Percentiles rank a stretch among this genome's conserved stretches.
Evolutionary conservation across 768 basidiomycete species (phyloP).

Genomic region (Lentinula detonsa): DNA sequence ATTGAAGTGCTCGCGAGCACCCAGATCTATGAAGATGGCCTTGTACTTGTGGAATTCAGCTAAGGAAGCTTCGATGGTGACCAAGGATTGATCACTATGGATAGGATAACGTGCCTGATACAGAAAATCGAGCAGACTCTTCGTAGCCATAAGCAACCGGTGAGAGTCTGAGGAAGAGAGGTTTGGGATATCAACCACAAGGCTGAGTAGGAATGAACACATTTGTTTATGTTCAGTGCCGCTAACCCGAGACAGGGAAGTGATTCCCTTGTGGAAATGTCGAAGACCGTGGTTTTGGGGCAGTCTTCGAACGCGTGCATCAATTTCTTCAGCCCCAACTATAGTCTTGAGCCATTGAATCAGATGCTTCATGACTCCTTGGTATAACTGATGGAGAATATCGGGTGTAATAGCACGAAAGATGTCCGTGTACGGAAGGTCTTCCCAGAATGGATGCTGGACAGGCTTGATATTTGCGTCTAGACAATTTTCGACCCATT

Average conservation of each 20-base stretch:
- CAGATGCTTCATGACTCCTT: no score
- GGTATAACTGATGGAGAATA: no score
- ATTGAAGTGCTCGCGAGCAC: constrained; percentile 19
- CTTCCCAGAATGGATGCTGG: no score
- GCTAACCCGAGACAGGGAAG: constrained; percentile 16
- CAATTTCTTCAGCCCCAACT: no score
- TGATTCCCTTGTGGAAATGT: constrained; percentile 22
- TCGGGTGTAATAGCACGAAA: no score
- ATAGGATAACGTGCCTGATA: constrained; percentile 13
- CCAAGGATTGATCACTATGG: constrained; percentile 13
- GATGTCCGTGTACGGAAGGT: no score
- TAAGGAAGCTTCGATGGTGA: constrained; percentile 14
- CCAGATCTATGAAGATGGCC: constrained; percentile 19
- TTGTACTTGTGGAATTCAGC: constrained; percentile 26
- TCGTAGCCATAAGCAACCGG: no score
- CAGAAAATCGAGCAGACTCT: constrained; percentile 22
- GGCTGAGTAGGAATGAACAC: constrained; percentile 14
- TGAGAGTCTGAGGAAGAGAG: no score
- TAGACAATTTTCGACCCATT: no score
- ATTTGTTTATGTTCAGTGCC: constrained; percentile 22
- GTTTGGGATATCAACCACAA: constrained; percentile 14
- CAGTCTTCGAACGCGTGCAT: no score
- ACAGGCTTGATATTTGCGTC: no score
- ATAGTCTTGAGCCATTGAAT: no score
- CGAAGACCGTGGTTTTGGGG: constrained; percentile 23